A percentile compares a stretch with the other conserved stretches of the same genome.
Conservation (phyloP, 495 filamentous ascomycete genomes). For the Neurospora africana region DNA sequence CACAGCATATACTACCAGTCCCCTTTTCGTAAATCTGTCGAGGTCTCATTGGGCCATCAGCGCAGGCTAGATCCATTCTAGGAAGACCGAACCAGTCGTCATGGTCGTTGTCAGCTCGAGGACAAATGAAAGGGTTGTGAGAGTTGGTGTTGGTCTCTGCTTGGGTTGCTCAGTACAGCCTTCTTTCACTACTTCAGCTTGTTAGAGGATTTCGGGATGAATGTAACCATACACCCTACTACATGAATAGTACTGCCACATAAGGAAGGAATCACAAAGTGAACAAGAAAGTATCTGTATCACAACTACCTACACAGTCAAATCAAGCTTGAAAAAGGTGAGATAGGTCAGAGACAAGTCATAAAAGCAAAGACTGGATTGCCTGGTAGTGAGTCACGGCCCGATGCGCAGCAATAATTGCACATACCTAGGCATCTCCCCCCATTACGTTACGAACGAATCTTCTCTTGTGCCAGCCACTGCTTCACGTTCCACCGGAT, state of each 20-base stretch:
- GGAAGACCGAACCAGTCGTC: neutral
- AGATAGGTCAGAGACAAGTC: neutral
- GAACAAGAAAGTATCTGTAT: too few relatives aligned
- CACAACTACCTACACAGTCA: too few relatives aligned
- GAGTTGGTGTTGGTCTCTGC: too few relatives aligned
- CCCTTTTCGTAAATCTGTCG: neutral
- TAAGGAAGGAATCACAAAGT: too few relatives aligned
- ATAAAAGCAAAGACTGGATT: neutral
- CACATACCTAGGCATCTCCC: neutral
- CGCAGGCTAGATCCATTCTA: neutral
- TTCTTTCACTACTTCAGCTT: neutral
- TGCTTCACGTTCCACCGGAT: neutral
- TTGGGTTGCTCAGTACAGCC: neutral
- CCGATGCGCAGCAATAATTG: neutral
- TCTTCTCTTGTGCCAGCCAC: neutral
- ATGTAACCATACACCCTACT: neutral
- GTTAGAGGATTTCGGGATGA: neutral
- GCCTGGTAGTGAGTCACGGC: neutral
- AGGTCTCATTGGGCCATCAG: neutral
- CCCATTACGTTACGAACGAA: neutral
- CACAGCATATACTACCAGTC: neutral
- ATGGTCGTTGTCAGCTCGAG: neutral
- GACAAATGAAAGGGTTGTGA: neutral
- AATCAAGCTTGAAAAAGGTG: too few relatives aligned
- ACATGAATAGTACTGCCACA: too few relatives aligned